Conservation (phyloP, 1,284 basidiomycete genomes). For the Melampsora medusae region DNA sequence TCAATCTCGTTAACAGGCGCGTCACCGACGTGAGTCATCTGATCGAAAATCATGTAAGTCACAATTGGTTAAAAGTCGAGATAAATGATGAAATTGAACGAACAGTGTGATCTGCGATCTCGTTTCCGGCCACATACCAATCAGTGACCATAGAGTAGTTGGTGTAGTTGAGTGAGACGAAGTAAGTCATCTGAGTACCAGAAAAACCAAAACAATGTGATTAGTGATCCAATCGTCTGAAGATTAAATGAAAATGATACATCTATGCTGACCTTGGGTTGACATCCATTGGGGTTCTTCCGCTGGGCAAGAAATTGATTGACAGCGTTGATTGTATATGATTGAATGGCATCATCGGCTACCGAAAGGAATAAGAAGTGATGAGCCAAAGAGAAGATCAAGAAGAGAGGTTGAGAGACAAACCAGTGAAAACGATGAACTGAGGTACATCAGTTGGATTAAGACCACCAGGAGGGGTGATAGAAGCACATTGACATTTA, state of each 20-base stretch:
- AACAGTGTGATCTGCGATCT: slow-evolving; percentile 80
- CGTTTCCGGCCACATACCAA: slow-evolving; percentile 78
- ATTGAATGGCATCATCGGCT: slow-evolving; percentile 48
- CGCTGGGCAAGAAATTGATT: slow-evolving; percentile 70
- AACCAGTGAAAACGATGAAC: slow-evolving; percentile 67
- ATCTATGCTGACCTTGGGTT: slow-evolving; percentile 57
- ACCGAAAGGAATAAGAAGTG: slow-evolving; percentile 65
- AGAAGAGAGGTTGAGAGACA: background rate
- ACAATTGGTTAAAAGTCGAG: background rate
- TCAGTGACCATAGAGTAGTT: slow-evolving; percentile 75
- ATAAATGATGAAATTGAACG: slow-evolving; percentile 50
- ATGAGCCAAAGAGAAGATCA: slow-evolving; percentile 47
- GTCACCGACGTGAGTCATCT: slow-evolving; percentile 74
- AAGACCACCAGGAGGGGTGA: slow-evolving; percentile 68
- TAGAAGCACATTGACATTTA: slow-evolving; percentile 69
- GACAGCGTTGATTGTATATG: slow-evolving; percentile 55
- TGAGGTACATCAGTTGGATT: slow-evolving; percentile 66
- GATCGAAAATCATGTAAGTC: slow-evolving; percentile 50
- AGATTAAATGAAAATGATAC: slow-evolving; percentile 46
- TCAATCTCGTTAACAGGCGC: slow-evolving; percentile 63
- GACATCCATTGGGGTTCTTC: slow-evolving; percentile 78
- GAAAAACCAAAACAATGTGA: background rate
- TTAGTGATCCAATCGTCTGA: too few species aligned
- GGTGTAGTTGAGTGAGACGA: slow-evolving; percentile 70
- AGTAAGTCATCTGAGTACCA: slow-evolving; percentile 65